Percentiles rank a stretch among this genome's conserved stretches.
phyloP scores from a whole-genome alignment of 1,284 basidiomycete species.

The Anthracocystis setariae region DNA sequence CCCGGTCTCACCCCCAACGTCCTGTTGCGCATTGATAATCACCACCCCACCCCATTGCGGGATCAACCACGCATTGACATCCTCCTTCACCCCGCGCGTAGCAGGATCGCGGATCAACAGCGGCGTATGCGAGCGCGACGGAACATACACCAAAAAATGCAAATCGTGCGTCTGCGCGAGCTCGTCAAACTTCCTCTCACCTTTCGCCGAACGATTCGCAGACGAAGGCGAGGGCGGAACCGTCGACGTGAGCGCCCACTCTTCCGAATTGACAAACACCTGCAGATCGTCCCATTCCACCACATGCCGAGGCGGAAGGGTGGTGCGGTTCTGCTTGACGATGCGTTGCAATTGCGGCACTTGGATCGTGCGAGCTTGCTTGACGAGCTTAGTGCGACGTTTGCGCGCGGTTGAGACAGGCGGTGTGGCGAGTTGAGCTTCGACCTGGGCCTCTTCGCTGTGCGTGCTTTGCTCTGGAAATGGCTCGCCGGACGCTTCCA shows the following conservation, averaged over 20 bases:
- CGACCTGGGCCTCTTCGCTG: constrained; percentile 7
- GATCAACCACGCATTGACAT: constrained; percentile 77
- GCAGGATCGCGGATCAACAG: constrained; percentile 74
- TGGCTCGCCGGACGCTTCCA: not conserved
- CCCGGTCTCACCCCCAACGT: not conserved
- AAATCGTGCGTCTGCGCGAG: constrained; percentile 74
- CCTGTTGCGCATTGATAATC: constrained; percentile 73
- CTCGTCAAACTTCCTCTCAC: constrained; percentile 21
- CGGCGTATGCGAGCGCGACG: constrained; percentile 77
- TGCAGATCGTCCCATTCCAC: constrained; percentile 61
- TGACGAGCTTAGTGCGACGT: constrained; percentile 13
- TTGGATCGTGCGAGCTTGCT: constrained; percentile 18
- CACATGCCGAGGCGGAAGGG: constrained; percentile 23
- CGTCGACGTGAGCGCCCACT: constrained; percentile 78
- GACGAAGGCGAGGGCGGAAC: constrained; percentile 21
- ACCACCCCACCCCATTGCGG: constrained; percentile 96
- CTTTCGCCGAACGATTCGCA: not conserved
- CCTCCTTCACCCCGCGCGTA: constrained; percentile 12
- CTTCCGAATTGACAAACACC: constrained; percentile 90
- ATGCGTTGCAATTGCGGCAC: constrained; percentile 15
- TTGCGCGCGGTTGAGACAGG: not conserved
- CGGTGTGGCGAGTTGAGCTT: constrained; percentile 2
- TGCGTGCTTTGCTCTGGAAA: not conserved
- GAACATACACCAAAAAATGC: constrained; percentile 90
- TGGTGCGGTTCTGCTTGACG: constrained; percentile 10